Evolutionary conservation across 2,329 filamentous ascomycete species (phyloP).

Genomic region (Penicillium fuscoglaucum): DNA sequence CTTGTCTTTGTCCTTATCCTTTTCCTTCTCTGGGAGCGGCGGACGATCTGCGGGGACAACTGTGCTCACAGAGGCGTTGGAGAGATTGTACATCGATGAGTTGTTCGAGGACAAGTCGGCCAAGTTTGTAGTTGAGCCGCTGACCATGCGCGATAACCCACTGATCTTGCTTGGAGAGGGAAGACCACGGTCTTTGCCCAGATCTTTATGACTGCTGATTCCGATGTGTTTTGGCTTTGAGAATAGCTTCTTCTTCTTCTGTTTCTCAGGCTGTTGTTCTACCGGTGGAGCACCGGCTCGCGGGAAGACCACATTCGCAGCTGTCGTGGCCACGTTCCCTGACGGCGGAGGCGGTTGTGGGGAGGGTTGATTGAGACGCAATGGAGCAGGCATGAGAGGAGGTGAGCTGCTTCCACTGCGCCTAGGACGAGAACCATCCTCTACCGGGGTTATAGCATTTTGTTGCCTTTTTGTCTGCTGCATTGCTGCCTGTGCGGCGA

Average conservation of each 20-base stretch:
- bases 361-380: slow-evolving; percentile 26
- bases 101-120: slow-evolving; percentile 56
- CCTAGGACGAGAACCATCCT: slow-evolving; percentile 30
- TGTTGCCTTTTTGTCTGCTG: slow-evolving; percentile 60
- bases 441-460: slow-evolving; percentile 47
- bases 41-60: slow-evolving; percentile 53
- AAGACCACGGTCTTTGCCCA: slow-evolving; percentile 50
- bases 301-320: slow-evolving; percentile 64
- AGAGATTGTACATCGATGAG: slow-evolving; percentile 60
- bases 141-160: slow-evolving; percentile 56
- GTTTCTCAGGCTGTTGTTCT: slow-evolving; percentile 55
- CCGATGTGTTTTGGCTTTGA: slow-evolving; percentile 66
- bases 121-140: slow-evolving; percentile 61
- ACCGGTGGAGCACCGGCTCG: slow-evolving; percentile 43
- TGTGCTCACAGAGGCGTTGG: slow-evolving; percentile 63
- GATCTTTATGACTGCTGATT: slow-evolving; percentile 60
- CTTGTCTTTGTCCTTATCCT: slow-evolving; percentile 46
- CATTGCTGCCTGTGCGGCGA: slow-evolving; percentile 67
- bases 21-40: slow-evolving; percentile 42
- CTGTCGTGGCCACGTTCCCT: slow-evolving; percentile 58
- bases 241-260: slow-evolving; percentile 69
- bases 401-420: slow-evolving; percentile 40
- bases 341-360: slow-evolving; percentile 12
- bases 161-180: slow-evolving; percentile 62
- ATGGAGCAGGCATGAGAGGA: slow-evolving; percentile 32